These are phyloP conservation scores for Plectosphaerella plurivora DNA, from an alignment of 2,329 filamentous ascomycete genomes.

Conservation along the genomic window DNA sequence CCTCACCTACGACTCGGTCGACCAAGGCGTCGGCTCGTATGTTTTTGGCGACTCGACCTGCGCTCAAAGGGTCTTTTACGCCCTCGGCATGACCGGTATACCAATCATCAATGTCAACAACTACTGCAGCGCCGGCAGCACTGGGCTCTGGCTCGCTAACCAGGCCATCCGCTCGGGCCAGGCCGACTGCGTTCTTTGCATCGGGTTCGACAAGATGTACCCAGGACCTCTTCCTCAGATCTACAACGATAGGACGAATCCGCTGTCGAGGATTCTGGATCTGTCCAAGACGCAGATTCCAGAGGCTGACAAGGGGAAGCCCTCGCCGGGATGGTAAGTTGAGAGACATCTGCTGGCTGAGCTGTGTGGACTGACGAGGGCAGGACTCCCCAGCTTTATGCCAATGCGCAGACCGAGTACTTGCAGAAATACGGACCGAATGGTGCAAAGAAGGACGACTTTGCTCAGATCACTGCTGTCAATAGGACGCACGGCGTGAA, in stretches of 20 bases:
- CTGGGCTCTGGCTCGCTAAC: slow-evolving; percentile 15
- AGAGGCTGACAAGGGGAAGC: slow-evolving; percentile 1
- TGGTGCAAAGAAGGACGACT: neutral
- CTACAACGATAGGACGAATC: slow-evolving; percentile 11
- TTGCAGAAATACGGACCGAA: neutral
- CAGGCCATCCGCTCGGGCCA: slow-evolving; percentile 12
- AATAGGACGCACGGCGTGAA: neutral
- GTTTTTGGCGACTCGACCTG: slow-evolving; percentile 16
- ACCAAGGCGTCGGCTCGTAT: slow-evolving; percentile 15
- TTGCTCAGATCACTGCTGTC: slow-evolving; percentile 2
- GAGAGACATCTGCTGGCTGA: too few species aligned
- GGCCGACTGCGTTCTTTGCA: slow-evolving; percentile 16
- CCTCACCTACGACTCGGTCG: slow-evolving; percentile 18
- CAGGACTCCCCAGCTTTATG: neutral
- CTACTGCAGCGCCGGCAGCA: slow-evolving; percentile 16
- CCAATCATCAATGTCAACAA: slow-evolving; percentile 20
- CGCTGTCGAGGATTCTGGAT: slow-evolving; percentile 12
- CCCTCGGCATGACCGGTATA: slow-evolving; percentile 18
- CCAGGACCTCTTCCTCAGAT: slow-evolving; percentile 12
- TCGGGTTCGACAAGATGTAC: slow-evolving; percentile 20
- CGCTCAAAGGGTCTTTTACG: slow-evolving; percentile 19
- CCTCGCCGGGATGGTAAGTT: neutral
- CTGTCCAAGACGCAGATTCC: slow-evolving; percentile 6
- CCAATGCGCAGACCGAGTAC: slow-evolving; percentile 2
- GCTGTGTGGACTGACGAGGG: too few species aligned